Conservation (phyloP, 495 filamentous ascomycete genomes). For the Pyronema domesticum region DNA sequence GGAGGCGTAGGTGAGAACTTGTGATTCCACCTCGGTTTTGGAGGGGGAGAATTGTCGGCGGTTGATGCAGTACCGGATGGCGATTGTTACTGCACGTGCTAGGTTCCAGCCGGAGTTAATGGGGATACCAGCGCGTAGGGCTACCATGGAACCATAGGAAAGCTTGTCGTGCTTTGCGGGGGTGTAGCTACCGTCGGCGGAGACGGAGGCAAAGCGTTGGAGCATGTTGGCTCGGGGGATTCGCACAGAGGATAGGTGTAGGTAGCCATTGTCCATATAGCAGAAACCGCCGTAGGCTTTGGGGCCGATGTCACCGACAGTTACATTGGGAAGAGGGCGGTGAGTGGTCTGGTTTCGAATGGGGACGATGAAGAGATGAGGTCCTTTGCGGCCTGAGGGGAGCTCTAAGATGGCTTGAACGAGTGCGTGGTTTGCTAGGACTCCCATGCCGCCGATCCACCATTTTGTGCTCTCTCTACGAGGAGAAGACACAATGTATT, state of each 20-base stretch:
- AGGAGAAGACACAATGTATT: conserved; percentile 51
- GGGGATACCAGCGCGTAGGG: conserved; percentile 54
- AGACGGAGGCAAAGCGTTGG: conserved; percentile 43
- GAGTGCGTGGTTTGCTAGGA: conserved; percentile 55
- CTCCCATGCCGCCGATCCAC: conserved; percentile 61
- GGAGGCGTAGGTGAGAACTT: conserved; percentile 58
- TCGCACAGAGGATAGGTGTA: conserved; percentile 52
- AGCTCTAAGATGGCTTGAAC: conserved; percentile 41
- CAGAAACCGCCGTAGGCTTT: conserved; percentile 48
- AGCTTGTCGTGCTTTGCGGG: conserved; percentile 45
- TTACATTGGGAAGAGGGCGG: conserved; percentile 48
- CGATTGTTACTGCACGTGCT: conserved; percentile 60
- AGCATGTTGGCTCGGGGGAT: conserved; percentile 55
- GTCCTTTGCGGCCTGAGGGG: conserved; percentile 34
- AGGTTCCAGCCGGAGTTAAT: conserved; percentile 45
- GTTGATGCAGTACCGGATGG: conserved; percentile 49
- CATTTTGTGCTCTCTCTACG: conserved; percentile 38
- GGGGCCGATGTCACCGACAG: conserved; percentile 57
- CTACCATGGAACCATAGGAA: conserved; percentile 55
- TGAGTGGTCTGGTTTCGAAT: conserved; percentile 54
- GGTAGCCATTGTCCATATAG: conserved; percentile 61
- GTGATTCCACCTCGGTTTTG: conserved; percentile 33
- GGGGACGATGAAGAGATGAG: conserved; percentile 61
- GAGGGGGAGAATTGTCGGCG: conserved; percentile 46
- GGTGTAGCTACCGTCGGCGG: conserved; percentile 42